Base-by-base conservation (phyloP, 2,329 filamentous ascomycete species). In the Sarocladiaceae sp. region DNA sequence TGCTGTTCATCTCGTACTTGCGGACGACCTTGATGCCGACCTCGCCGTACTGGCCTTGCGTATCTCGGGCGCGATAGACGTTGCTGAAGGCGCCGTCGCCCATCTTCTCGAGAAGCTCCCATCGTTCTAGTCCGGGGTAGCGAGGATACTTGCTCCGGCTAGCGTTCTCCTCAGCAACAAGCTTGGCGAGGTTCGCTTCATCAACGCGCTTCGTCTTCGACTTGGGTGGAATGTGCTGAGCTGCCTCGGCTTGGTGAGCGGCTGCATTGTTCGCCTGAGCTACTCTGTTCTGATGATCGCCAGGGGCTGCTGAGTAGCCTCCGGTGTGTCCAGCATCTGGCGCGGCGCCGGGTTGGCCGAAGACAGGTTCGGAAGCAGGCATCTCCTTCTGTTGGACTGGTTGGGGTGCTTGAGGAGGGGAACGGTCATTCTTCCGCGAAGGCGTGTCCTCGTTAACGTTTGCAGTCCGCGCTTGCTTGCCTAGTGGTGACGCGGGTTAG, bases 11-110 rank as follows among this genome's bases (percentile, higher is more conserved):
- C 69, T 98, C 93, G 63, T 88, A 97, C 70, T 97, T 97, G 60
- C 93, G 85, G 51, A 98, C 93, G 43, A 98, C 93, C 67, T 98
- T 98, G 75, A 98, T 97, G 55, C 91, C 93, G 26, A 93, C 89
- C 61, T 97, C 84, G 53, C 79, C 81, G 50, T 78, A 77, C 50
- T 82, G 73, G 32, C 86, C 85, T 5, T 81, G 75, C 35, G 69
- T 62, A 62, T 98, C 93, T 53, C 76, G 78, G 29, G 93, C 93
- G 31, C 88, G 83, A 66, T 97, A 98, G 52, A 98, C 93, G 59
- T 97, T 97, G 72, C 91, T 97, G 74, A 98, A 98, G 48, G 93
- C 93, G 49, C 93, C 93, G 55, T 97, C 93, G 52, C 93, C 93
- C 91, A 98, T 98, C 76, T 97, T 97, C 68, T 95, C 90, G 43